phyloP scores from a whole-genome alignment of 129 eudicot genomes.

The Tanacetum coccineum region DNA sequence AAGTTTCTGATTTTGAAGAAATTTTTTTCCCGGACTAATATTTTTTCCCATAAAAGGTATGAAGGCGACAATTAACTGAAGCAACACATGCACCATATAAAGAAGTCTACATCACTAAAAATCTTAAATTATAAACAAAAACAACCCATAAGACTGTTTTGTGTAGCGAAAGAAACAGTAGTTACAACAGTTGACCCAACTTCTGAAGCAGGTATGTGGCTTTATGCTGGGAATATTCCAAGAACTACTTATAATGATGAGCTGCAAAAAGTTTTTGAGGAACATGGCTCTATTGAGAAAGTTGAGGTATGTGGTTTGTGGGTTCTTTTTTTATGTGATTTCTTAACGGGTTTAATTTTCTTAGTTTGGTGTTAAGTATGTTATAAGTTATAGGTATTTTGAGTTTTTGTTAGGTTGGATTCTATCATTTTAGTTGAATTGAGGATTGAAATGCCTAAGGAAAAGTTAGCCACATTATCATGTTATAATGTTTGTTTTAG shows the following conservation, averaged over 20 bases:
- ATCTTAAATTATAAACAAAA: slow-evolving; percentile 27
- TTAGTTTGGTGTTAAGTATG: neutral
- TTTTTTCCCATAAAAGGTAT: too few species aligned
- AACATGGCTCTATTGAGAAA: slow-evolving; percentile 79
- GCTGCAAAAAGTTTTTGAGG: slow-evolving; percentile 58
- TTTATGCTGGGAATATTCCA: slow-evolving; percentile 89
- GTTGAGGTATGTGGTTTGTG: slow-evolving; percentile 55
- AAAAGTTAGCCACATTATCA: neutral
- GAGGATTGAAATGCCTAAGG: neutral
- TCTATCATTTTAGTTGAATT: neutral
- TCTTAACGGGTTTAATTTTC: neutral
- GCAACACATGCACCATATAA: too few species aligned
- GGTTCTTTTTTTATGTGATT: neutral
- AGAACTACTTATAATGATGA: slow-evolving; percentile 62
- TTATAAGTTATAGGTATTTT: slow-evolving; percentile 5
- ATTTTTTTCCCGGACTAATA: too few species aligned
- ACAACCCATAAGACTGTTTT: slow-evolving; percentile 33
- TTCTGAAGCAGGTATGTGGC: slow-evolving; percentile 50
- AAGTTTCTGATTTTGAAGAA: too few species aligned
- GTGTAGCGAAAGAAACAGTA: slow-evolving; percentile 54
- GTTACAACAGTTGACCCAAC: slow-evolving; percentile 48
- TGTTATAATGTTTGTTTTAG: neutral
- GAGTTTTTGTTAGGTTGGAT: slow-evolving; percentile 6
- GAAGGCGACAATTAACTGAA: too few species aligned
- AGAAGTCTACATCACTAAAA: slow-evolving; percentile 17